A percentile compares a stretch with the other conserved stretches of the same genome.
Conservation (phyloP, 257 asterid species). For the Galeopsis tetrahit region DNA sequence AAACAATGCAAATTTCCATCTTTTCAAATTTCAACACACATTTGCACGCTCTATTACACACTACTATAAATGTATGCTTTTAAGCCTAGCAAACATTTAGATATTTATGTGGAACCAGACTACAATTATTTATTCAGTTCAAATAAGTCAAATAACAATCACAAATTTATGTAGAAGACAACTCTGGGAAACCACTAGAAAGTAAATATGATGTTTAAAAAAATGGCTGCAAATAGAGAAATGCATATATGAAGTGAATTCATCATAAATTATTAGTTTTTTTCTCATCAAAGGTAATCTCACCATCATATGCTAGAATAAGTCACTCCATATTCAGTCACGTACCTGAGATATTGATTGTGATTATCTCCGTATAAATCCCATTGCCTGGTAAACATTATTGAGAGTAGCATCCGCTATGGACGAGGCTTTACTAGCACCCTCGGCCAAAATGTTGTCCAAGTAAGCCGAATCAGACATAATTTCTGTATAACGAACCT, state of each 20-base stretch:
- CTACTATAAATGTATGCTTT: background rate
- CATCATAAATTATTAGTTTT: slow-evolving; percentile 6
- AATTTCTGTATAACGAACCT: slow-evolving; percentile 79
- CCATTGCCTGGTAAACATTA: slow-evolving; percentile 88
- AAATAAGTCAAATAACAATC: background rate
- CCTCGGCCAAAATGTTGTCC: slow-evolving; percentile 77
- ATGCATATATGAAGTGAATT: background rate
- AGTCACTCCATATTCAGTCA: background rate
- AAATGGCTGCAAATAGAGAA: background rate
- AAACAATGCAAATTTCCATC: background rate
- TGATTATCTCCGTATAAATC: slow-evolving; percentile 66
- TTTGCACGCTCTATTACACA: background rate
- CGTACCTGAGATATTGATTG: slow-evolving; percentile 11
- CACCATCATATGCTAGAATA: slow-evolving; percentile 6
- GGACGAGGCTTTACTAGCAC: slow-evolving; percentile 76
- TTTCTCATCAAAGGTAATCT: slow-evolving; percentile 5
- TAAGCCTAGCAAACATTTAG: too few relatives aligned
- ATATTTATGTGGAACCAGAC: background rate
- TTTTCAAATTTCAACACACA: background rate
- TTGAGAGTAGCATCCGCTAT: slow-evolving; percentile 73
- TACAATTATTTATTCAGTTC: slow-evolving; percentile 5
- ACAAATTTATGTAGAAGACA: background rate
- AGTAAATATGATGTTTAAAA: background rate
- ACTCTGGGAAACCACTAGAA: background rate
- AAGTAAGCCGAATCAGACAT: slow-evolving; percentile 65